These are phyloP conservation scores for Picea glauca DNA, from an alignment of 75 land plant genomes.

Conservation along the genomic window DNA sequence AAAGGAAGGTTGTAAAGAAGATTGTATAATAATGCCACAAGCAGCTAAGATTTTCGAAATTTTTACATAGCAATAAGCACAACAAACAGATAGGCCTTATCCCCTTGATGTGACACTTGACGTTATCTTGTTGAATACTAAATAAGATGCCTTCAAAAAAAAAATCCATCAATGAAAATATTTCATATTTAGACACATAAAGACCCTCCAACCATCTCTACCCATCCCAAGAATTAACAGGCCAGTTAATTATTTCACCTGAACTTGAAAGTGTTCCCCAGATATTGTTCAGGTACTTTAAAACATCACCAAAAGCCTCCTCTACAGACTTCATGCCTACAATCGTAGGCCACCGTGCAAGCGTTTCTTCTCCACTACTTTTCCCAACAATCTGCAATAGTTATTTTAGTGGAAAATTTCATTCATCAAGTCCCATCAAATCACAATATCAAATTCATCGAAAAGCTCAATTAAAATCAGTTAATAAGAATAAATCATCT, in stretches of 20 bases:
- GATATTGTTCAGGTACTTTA: constrained; percentile 63
- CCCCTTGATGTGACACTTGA: too few species aligned
- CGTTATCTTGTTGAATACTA: too few species aligned
- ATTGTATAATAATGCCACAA: too few species aligned
- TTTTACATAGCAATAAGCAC: too few species aligned
- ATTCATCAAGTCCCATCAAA: neutral
- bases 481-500: neutral
- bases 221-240: neutral
- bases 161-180: too few species aligned
- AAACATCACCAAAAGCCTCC: constrained; percentile 72
- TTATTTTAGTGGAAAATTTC: neutral
- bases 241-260: constrained; percentile 34
- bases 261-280: constrained; percentile 77
- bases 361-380: constrained; percentile 89
- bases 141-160: too few species aligned
- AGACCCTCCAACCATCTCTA: too few species aligned
- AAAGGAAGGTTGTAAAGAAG: too few species aligned
- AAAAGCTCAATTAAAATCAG: constrained; percentile 1
- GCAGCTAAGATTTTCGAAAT: too few species aligned
- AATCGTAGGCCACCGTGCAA: constrained; percentile 85
- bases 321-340: constrained; percentile 67
- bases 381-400: constrained; percentile 55
- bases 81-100: too few species aligned
- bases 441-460: neutral
- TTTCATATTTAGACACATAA: too few species aligned